Conservation (phyloP, 1,284 basidiomycete species). For the Cryptococcus sp. region DNA sequence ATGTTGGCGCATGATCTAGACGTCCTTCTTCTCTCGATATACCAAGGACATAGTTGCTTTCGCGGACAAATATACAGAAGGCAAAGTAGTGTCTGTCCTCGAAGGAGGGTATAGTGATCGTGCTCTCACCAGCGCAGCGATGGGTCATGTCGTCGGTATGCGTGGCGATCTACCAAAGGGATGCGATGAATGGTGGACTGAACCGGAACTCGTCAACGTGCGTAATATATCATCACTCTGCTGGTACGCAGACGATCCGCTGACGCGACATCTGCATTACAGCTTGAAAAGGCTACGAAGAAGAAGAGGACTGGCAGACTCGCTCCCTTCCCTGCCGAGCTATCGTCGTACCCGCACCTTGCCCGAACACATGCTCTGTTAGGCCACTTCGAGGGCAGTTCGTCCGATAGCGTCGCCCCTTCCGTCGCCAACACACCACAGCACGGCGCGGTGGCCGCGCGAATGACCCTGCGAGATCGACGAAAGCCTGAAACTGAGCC, state of each 20-base stretch:
- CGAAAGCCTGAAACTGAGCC: conserved; percentile 45
- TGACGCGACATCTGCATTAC: background rate
- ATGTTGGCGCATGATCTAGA: conserved; percentile 25
- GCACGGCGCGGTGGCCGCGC: conserved; percentile 44
- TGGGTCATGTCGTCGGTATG: conserved; percentile 76
- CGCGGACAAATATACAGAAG: conserved; percentile 66
- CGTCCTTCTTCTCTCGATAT: conserved; percentile 79
- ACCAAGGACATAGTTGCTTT: conserved; percentile 70
- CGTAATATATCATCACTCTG: conserved; percentile 9
- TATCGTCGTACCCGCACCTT: conserved; percentile 61
- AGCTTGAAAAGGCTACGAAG: conserved; percentile 73
- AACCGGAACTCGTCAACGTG: conserved; percentile 66
- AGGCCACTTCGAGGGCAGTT: conserved; percentile 52
- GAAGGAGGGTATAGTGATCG: conserved; percentile 95
- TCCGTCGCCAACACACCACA: conserved; percentile 36
- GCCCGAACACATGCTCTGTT: conserved; percentile 58
- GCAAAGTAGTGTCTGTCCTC: conserved; percentile 79
- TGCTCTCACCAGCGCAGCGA: conserved; percentile 74
- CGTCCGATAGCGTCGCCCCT: conserved; percentile 6
- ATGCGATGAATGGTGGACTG: conserved; percentile 68
- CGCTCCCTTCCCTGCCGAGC: conserved; percentile 56
- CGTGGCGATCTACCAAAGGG: conserved; percentile 50
- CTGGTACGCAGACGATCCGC: too few relatives aligned
- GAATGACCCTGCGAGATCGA: conserved; percentile 63
- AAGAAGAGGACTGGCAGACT: conserved; percentile 54